Percentiles rank a stretch among this genome's conserved stretches.
Evolutionary conservation across 495 filamentous ascomycete genomes (phyloP).

Genomic region (Tuber borchii): DNA sequence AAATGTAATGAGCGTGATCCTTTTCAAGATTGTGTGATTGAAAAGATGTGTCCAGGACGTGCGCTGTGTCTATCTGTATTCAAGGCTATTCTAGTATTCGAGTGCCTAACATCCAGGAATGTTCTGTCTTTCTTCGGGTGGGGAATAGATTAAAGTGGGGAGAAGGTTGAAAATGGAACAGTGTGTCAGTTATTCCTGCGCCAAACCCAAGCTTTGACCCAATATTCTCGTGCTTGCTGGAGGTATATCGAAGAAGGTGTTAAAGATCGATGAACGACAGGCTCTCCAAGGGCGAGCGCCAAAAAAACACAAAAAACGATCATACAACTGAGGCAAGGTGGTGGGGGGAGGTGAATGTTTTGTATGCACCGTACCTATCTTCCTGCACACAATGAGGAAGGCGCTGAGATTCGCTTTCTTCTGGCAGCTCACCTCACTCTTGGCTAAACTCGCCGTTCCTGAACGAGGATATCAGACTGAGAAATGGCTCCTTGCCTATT

Average conservation of each 20-base stretch:
- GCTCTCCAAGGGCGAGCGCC: not conserved
- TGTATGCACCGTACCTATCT: not conserved
- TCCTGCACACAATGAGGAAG: not conserved
- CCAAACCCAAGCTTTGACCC: not conserved
- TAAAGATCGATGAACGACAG: not conserved
- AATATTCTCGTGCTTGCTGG: not conserved
- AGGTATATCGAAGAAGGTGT: not conserved
- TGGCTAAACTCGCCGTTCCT: slow-evolving; percentile 13
- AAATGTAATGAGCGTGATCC: slow-evolving; percentile 23
- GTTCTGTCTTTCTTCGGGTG: slow-evolving; percentile 1
- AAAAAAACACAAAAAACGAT: not conserved
- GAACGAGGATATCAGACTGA: slow-evolving; percentile 23
- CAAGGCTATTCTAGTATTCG: not conserved
- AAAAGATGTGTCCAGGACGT: not conserved
- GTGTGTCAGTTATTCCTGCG: not conserved
- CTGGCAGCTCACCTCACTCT: not conserved
- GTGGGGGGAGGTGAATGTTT: not conserved
- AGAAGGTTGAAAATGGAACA: not conserved
- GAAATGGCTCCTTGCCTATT: slow-evolving; percentile 26
- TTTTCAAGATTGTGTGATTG: not conserved
- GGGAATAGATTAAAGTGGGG: not conserved
- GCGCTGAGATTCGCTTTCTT: not conserved
- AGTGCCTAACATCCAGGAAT: not conserved
- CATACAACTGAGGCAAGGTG: not conserved
- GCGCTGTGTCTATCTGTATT: not conserved